These are phyloP conservation scores for Austroboletus novae-zelandiae DNA, from an alignment of 1,284 basidiomycete species.

Conservation along the genomic window DNA sequence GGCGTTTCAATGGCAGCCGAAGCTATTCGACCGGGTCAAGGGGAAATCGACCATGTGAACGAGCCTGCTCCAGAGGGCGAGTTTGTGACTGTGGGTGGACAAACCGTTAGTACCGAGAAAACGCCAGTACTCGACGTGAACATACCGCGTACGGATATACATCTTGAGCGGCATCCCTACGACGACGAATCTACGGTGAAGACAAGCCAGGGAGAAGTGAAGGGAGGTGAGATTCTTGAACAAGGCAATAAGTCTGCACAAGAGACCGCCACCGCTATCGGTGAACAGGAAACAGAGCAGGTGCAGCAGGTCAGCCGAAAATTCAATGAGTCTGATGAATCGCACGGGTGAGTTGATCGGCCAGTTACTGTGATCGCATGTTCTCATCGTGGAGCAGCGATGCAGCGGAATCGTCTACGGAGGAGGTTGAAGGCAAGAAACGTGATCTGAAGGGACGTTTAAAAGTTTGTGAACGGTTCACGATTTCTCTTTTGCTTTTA, in stretches of 20 bases:
- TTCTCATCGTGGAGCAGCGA: conserved; percentile 6
- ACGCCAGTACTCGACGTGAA: conserved; percentile 52
- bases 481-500: no score
- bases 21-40: conserved; percentile 64
- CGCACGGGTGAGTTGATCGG: conserved; percentile 12
- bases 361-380: background rate
- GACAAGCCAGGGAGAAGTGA: conserved; percentile 31
- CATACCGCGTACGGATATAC: conserved; percentile 44
- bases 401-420: background rate
- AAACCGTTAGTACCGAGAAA: conserved; percentile 40
- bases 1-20: conserved; percentile 77
- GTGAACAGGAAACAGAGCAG: conserved; percentile 1
- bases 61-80: conserved; percentile 64
- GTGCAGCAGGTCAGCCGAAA: background rate
- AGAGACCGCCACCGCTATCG: conserved; percentile 11
- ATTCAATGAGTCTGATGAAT: conserved; percentile 20
- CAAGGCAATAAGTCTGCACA: conserved; percentile 27
- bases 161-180: conserved; percentile 47
- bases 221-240: conserved; percentile 11
- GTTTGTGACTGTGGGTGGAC: conserved; percentile 52
- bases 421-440: conserved; percentile 50
- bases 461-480: conserved; percentile 23
- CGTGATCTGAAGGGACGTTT: conserved; percentile 48
- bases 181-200: conserved; percentile 36
- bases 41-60: conserved; percentile 66